These are phyloP conservation scores for Lactarius sanguifluus DNA, from an alignment of 768 basidiomycete genomes.

Conservation along the genomic window DNA sequence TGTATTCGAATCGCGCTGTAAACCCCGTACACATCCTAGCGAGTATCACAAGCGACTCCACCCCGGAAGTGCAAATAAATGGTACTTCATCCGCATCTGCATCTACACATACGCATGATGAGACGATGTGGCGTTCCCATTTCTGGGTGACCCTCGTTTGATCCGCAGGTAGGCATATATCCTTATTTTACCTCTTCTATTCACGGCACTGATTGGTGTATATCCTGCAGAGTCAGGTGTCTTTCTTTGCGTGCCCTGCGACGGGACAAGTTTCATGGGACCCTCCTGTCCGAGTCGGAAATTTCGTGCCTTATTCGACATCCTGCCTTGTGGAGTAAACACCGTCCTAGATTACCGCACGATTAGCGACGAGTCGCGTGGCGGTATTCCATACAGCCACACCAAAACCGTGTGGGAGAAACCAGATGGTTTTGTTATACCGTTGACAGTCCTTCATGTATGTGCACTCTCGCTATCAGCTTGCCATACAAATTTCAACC, in stretches of 20 bases:
- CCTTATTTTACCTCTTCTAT: constrained; percentile 17
- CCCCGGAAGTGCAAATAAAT: constrained; percentile 36
- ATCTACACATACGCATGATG: constrained; percentile 12
- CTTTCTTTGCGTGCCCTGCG: constrained; percentile 92
- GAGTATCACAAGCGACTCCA: constrained; percentile 13
- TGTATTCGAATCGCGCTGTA: no score
- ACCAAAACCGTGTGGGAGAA: constrained; percentile 93
- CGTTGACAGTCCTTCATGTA: constrained; percentile 84
- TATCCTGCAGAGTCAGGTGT: constrained; percentile 49
- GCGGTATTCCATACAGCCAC: constrained; percentile 87
- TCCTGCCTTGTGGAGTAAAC: constrained; percentile 19
- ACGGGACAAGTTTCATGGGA: constrained; percentile 94
- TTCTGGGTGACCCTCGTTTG: constrained; percentile 94
- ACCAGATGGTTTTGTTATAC: constrained; percentile 89
- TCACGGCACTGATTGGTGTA: constrained; percentile 28
- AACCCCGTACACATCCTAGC: neutral
- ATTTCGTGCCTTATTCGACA: constrained; percentile 57
- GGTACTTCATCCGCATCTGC: constrained; percentile 25
- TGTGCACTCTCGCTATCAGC: constrained; percentile 20
- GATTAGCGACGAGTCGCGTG: constrained; percentile 75
- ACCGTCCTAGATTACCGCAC: constrained; percentile 64
- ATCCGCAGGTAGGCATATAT: constrained; percentile 70
- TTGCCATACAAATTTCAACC: constrained; percentile 16
- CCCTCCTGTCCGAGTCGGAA: constrained; percentile 79
- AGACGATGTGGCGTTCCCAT: constrained; percentile 72